Conservation (phyloP, 2,329 filamentous ascomycete genomes). For the Akanthomyces uredinophilus region DNA sequence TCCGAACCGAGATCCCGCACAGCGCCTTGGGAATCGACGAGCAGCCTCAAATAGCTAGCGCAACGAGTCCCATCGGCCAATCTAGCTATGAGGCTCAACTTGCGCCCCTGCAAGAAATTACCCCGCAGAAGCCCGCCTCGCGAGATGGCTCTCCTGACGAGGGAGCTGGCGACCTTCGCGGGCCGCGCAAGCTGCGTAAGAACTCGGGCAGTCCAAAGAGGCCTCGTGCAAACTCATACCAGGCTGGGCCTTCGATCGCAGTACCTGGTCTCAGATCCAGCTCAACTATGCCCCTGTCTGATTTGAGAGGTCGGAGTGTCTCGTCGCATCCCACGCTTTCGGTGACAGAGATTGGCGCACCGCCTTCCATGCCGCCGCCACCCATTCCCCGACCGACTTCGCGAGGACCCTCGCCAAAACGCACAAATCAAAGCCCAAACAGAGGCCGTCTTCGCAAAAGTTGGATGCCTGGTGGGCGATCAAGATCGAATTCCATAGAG, state of each 20-base stretch:
- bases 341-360: slow-evolving; percentile 9
- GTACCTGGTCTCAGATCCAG: slow-evolving; percentile 23
- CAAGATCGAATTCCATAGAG: slow-evolving; percentile 45
- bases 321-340: slow-evolving; percentile 41
- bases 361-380: slow-evolving; percentile 11
- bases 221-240: slow-evolving; percentile 30
- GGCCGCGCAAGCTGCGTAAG: slow-evolving; percentile 29
- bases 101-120: slow-evolving; percentile 16
- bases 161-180: slow-evolving; percentile 19
- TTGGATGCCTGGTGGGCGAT: slow-evolving; percentile 49
- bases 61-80: neutral
- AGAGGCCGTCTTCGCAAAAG: slow-evolving; percentile 45
- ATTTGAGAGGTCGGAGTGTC: slow-evolving; percentile 38
- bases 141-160: slow-evolving; percentile 9
- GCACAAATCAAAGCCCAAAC: slow-evolving; percentile 40
- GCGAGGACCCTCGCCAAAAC: slow-evolving; percentile 15
- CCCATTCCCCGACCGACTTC: slow-evolving; percentile 1
- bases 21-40: slow-evolving; percentile 6
- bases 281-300: slow-evolving; percentile 29
- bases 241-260: slow-evolving; percentile 21
- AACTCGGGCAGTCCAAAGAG: slow-evolving; percentile 24
- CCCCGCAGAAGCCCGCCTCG: slow-evolving; percentile 3
- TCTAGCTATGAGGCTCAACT: neutral
- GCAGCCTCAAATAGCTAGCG: slow-evolving; percentile 6
- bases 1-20: slow-evolving; percentile 9